Base-by-base conservation (phyloP, 306 rosid genomes). In the Lathyrus aphaca region DNA sequence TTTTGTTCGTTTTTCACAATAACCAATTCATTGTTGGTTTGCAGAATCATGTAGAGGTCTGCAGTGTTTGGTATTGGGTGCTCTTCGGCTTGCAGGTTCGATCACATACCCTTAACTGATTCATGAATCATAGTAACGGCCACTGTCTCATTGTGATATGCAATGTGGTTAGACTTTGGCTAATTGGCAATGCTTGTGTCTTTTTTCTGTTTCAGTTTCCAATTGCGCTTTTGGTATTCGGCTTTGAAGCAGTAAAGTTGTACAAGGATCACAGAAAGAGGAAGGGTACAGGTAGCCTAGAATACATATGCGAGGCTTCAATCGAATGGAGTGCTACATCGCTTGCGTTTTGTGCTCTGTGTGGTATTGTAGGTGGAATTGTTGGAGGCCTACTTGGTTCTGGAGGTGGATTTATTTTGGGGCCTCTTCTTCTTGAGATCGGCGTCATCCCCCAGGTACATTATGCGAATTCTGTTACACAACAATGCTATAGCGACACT, bases 381-480 rank as follows among this genome's bases (percentile, higher is more conserved):
- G 94, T 93, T 11, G 97, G 97, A 11, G 98, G 98, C 23, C 68
- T 88, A 17, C 81, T 93, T 55, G 98, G 97, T 63, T 93, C 97
- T 16, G 97, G 96, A 9, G 98, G 97, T 30, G 96, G 98, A 1
- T 93, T 93, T 73, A 63, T 90, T 76, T 76, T 93, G 5, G 97
- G 98, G 14, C 97, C 93, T 64, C 90, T 93, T 68, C 90, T 93
- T n/a, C 74, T 90, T 1, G 97, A 93, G 64, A 93, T 90, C 32
- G 98, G 98, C 25, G 98, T 88, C 71, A 87, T 93, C 27, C 97
- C 98, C 5, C 96, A 85, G 84, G 95, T 91, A 73, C 10, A 54
- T 6, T 64, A 42, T 6, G 19, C 53, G 16, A 6, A 46, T 46
- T 46, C 19, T 46, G 18, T 15, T 46, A 15, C 8, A 15, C 2